phyloP scores from a whole-genome alignment of 2,329 filamentous ascomycete species.

The Pestalotiopsis sp. region DNA sequence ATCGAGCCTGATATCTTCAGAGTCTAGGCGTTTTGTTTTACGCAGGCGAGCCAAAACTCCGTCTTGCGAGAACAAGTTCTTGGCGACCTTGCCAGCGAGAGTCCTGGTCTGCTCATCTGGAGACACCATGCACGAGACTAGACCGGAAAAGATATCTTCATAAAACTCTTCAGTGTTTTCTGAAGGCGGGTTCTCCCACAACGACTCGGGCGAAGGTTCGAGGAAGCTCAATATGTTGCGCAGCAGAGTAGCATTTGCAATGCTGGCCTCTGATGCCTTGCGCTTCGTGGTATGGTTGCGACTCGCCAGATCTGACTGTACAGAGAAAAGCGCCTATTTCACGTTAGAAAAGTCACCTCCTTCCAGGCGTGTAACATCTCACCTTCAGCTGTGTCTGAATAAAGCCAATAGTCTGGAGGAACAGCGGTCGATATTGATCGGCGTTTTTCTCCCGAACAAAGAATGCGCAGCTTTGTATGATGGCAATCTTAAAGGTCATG shows the following conservation, averaged over 20 bases:
- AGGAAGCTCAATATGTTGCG: constrained; percentile 61
- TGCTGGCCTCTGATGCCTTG: constrained; percentile 39
- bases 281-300: constrained; percentile 41
- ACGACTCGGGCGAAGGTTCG: constrained; percentile 52
- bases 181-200: constrained; percentile 45
- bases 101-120: constrained; percentile 51
- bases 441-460: constrained; percentile 57
- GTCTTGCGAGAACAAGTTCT: constrained; percentile 47
- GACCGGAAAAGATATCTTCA: constrained; percentile 51
- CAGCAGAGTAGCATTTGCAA: constrained; percentile 44
- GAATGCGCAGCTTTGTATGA: constrained; percentile 64
- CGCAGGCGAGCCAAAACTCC: constrained; percentile 38
- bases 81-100: constrained; percentile 50
- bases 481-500: constrained; percentile 62
- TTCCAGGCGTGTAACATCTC: constrained; percentile 18
- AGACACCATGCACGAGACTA: constrained; percentile 57
- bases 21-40: constrained; percentile 37
- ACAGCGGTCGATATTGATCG: constrained; percentile 56
- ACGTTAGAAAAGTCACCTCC: constrained; percentile 11
- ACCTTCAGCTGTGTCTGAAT: constrained; percentile 62
- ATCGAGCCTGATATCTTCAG: constrained; percentile 41
- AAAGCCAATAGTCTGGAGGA: constrained; percentile 56
- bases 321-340: constrained; percentile 39
- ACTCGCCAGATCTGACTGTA: constrained; percentile 40
- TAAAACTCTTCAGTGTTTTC: constrained; percentile 39